Conservation (phyloP, 148 eudicot genomes). For the Chenopodium formosanum region DNA sequence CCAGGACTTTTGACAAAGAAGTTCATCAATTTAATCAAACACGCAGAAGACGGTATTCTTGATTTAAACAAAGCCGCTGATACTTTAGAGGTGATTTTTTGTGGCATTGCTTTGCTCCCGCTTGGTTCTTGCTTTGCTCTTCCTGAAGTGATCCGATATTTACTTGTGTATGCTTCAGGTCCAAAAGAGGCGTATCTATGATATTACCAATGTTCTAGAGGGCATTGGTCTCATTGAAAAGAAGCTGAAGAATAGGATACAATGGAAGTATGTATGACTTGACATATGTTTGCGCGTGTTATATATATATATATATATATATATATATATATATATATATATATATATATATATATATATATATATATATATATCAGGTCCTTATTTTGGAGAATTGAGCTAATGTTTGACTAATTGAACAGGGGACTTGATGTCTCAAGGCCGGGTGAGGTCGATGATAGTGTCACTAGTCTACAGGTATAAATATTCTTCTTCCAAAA, state of each 20-base stretch:
- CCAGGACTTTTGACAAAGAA: conserved; percentile 88
- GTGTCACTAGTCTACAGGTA: conserved; percentile 77
- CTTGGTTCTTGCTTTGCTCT: neutral
- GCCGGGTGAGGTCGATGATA: conserved; percentile 77
- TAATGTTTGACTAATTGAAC: conserved; percentile 29
- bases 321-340: too few relatives aligned
- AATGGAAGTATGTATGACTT: conserved; percentile 80
- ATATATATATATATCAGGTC: too few relatives aligned
- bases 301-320: too few relatives aligned
- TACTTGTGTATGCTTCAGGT: conserved; percentile 52
- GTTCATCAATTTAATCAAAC: conserved; percentile 85
- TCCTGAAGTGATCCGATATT: conserved; percentile 2
- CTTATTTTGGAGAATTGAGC: neutral
- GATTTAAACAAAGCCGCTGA: conserved; percentile 95
- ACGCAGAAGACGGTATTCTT: conserved; percentile 95
- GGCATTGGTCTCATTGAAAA: conserved; percentile 97
- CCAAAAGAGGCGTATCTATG: conserved; percentile 97
- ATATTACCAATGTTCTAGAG: conserved; percentile 95
- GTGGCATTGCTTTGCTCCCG: neutral
- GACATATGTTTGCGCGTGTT: neutral
- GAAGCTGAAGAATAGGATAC: conserved; percentile 93
- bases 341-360: too few relatives aligned
- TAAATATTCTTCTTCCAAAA: neutral
- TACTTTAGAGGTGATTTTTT: conserved; percentile 68
- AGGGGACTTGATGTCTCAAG: conserved; percentile 90